Evolutionary conservation across 192 early-diverging fungal species (phyloP), one percentile per base, ranked within the genome.

Genomic region (Diversispora epigaea): DNA sequence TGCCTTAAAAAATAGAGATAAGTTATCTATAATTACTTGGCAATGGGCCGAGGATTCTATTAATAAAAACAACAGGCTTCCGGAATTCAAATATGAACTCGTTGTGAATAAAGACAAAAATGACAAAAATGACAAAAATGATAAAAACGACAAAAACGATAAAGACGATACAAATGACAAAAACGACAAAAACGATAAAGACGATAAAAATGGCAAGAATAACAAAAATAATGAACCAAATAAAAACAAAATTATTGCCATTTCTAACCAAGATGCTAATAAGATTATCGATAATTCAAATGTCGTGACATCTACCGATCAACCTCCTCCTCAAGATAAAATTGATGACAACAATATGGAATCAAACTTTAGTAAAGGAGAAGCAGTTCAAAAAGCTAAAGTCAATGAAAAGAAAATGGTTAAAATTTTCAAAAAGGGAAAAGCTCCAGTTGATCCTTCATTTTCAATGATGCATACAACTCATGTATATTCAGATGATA

Each of bases 11-110:
- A 49, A 66, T 25, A 75, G 43, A 54, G 44, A 76, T 52, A 70
- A 43, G 12, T 56, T 81, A 32, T 19, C 62, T 7, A 54, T 84
- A 6, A 76, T 81, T 11, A 73, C 71, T n/a, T 64, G 78, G 41
- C 76, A 79, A 15, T 84, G 80, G 80, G 64, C 80, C 39, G 12
- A 73, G 11, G 78, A 81, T 14, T 81, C 78, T 17, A 46, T 77
- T 17, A 9, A 22, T 0, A 61, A 75, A 55, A 70, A 78, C 4
- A 78, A 60, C 49, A 60, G 50, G n/a, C 76, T 78, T 8, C 57
- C 50, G 10, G 76, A 78, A 15, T 9, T 54, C 7, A 14, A 55
- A 39, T 84, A 81, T 63, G 60, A 11, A 14, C 54, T 77, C 61
- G n/a, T n/a, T n/a, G n/a, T n/a, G n/a, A n/a, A n/a, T n/a, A n/a